Evolutionary conservation across 1,139 yeast genomes (phyloP).

Genomic region (Blastobotrys petasosporus): DNA sequence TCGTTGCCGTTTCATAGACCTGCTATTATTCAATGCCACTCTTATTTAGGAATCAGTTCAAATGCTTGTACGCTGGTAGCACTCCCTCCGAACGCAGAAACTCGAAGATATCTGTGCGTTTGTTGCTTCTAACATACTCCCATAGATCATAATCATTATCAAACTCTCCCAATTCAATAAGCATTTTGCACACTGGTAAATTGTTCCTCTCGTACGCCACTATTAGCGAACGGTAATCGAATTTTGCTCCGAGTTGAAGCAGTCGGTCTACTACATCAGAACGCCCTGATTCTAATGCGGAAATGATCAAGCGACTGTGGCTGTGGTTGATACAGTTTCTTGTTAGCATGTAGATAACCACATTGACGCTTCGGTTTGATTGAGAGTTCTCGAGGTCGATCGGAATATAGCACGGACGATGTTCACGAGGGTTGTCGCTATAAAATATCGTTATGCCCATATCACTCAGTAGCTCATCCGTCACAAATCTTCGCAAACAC

Average conservation of each 20-base stretch:
- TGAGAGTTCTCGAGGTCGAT: conserved; percentile 2
- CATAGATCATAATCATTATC: conserved; percentile 11
- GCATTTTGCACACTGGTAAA: neutral
- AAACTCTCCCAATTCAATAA: conserved; percentile 5
- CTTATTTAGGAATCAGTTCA: too few species aligned
- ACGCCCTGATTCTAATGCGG: conserved; percentile 5
- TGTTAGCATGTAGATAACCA: conserved; percentile 11
- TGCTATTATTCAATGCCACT: too few species aligned
- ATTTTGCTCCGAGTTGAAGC: conserved; percentile 2
- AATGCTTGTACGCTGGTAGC: conserved; percentile 10
- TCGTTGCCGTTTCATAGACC: too few species aligned
- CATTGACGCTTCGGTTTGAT: conserved; percentile 7
- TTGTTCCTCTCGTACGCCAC: conserved; percentile 8
- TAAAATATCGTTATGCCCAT: conserved; percentile 9
- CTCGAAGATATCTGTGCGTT: conserved; percentile 6
- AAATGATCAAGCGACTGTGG: conserved; percentile 1
- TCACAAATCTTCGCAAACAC: conserved; percentile 14
- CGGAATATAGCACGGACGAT: conserved; percentile 6
- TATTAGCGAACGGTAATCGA: conserved; percentile 13
- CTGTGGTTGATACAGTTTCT: conserved; percentile 6
- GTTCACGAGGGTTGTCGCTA: neutral
- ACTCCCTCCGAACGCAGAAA: conserved; percentile 8
- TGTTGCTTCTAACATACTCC: conserved; percentile 6
- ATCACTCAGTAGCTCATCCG: conserved; percentile 12
- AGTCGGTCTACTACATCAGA: conserved; percentile 3